Evolutionary conservation across 192 early-diverging fungal species (phyloP).

Genomic region (Backusella liffmaniae): DNA sequence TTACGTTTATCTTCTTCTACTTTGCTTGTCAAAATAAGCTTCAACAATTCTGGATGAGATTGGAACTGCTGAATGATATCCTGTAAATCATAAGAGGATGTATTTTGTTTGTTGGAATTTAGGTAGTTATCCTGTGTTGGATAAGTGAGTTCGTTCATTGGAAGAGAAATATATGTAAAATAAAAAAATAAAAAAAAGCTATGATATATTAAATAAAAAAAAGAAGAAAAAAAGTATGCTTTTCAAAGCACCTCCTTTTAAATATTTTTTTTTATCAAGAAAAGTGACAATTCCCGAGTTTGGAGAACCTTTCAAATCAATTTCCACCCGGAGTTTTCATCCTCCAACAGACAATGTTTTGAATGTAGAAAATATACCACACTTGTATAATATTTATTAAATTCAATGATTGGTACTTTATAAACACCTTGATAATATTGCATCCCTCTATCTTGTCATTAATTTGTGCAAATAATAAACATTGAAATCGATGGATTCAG

Average conservation of each 20-base stretch:
- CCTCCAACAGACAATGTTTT: background rate
- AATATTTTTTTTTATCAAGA: background rate
- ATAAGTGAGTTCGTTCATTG: background rate
- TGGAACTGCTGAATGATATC: slow-evolving; percentile 52
- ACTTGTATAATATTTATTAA: background rate
- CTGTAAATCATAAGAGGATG: slow-evolving; percentile 48
- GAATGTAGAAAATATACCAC: background rate
- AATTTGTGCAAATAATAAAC: too few species aligned
- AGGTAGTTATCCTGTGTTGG: background rate
- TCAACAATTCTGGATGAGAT: slow-evolving; percentile 51
- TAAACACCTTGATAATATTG: background rate
- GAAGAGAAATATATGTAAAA: background rate
- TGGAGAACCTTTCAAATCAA: background rate
- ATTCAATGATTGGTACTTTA: background rate
- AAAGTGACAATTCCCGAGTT: background rate
- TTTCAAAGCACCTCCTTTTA: background rate
- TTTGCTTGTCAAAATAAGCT: slow-evolving; percentile 55
- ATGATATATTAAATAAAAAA: background rate
- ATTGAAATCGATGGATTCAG: background rate
- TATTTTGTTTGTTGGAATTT: background rate
- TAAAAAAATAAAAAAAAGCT: background rate
- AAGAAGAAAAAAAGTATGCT: background rate
- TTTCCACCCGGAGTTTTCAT: background rate
- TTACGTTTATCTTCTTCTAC: slow-evolving; percentile 58
- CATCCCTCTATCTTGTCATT: background rate